phyloP scores from a whole-genome alignment of 2,329 filamentous ascomycete genomes.

The Whalleya microplaca region DNA sequence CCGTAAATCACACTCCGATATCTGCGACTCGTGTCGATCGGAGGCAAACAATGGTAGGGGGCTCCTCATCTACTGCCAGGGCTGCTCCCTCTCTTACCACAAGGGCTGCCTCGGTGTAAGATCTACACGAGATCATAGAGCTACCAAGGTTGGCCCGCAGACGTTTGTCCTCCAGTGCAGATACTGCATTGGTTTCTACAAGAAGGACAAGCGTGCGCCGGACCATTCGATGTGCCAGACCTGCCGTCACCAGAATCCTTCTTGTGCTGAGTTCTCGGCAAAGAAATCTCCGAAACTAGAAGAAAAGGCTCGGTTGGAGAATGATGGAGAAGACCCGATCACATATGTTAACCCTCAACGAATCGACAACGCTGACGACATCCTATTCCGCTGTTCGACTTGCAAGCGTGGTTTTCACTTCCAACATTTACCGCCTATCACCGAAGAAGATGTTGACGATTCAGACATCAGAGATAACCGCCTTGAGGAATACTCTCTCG shows the following conservation, averaged over 20 bases:
- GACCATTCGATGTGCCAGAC: slow-evolving; percentile 71
- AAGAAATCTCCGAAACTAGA: slow-evolving; percentile 79
- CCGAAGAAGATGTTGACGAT: slow-evolving; percentile 41
- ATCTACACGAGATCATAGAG: slow-evolving; percentile 77
- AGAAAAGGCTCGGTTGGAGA: slow-evolving; percentile 79
- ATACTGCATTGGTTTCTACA: slow-evolving; percentile 73
- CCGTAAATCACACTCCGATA: slow-evolving; percentile 66
- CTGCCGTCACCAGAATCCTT: slow-evolving; percentile 66
- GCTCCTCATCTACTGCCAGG: slow-evolving; percentile 83
- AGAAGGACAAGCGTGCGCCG: slow-evolving; percentile 71
- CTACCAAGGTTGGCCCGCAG: slow-evolving; percentile 78
- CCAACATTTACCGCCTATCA: slow-evolving; percentile 71
- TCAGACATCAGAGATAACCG: slow-evolving; percentile 61
- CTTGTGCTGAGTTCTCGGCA: slow-evolving; percentile 76
- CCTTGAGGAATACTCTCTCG: slow-evolving; percentile 69
- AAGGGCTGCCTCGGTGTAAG: slow-evolving; percentile 79
- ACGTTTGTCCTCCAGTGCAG: slow-evolving; percentile 89
- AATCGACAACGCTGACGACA: slow-evolving; percentile 74
- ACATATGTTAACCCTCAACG: slow-evolving; percentile 63
- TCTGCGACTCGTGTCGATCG: slow-evolving; percentile 74
- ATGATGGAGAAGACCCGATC: slow-evolving; percentile 77
- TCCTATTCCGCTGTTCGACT: slow-evolving; percentile 80
- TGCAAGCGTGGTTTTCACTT: slow-evolving; percentile 85
- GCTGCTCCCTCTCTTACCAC: slow-evolving; percentile 84
- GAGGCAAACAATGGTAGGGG: slow-evolving; percentile 62